Evolutionary conservation across 371 early-diverging fungal species (phyloP).

Genomic region (Zychaea mexicana): DNA sequence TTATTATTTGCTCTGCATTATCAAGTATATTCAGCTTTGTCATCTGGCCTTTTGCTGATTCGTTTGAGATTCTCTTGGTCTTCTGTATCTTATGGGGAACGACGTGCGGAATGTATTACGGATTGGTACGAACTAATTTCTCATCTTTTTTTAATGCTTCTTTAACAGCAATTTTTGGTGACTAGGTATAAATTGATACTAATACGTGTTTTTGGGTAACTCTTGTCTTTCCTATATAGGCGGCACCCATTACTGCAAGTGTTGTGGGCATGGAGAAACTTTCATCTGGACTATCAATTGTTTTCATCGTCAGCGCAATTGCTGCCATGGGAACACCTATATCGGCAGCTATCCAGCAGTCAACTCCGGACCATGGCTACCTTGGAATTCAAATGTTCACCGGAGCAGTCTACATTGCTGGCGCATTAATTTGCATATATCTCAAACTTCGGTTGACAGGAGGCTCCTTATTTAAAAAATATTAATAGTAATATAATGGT

Average conservation of each 20-base stretch:
- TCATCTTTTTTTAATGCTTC: not conserved
- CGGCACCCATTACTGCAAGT: slow-evolving; percentile 56
- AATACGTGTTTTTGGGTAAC: too few relatives aligned
- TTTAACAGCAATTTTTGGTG: not conserved
- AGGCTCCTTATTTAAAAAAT: not conserved
- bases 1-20: slow-evolving; percentile 19
- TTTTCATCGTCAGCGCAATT: slow-evolving; percentile 51
- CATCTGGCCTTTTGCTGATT: slow-evolving; percentile 59
- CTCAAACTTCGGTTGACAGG: slow-evolving; percentile 17
- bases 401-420: slow-evolving; percentile 36
- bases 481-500: too few relatives aligned
- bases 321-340: slow-evolving; percentile 35
- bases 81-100: slow-evolving; percentile 55
- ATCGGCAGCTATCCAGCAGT: slow-evolving; percentile 34
- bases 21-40: slow-evolving; percentile 48
- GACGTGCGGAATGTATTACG: slow-evolving; percentile 37
- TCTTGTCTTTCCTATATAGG: slow-evolving; percentile 7
- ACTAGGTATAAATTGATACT: not conserved
- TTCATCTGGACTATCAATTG: slow-evolving; percentile 55
- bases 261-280: slow-evolving; percentile 56
- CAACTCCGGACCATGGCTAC: slow-evolving; percentile 25
- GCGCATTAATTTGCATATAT: slow-evolving; percentile 19
- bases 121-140: slow-evolving; percentile 17
- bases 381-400: slow-evolving; percentile 47
- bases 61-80: slow-evolving; percentile 43